These are phyloP conservation scores for Phanerodontia chrysosporium DNA, from an alignment of 768 basidiomycete species.

Conservation along the genomic window DNA sequence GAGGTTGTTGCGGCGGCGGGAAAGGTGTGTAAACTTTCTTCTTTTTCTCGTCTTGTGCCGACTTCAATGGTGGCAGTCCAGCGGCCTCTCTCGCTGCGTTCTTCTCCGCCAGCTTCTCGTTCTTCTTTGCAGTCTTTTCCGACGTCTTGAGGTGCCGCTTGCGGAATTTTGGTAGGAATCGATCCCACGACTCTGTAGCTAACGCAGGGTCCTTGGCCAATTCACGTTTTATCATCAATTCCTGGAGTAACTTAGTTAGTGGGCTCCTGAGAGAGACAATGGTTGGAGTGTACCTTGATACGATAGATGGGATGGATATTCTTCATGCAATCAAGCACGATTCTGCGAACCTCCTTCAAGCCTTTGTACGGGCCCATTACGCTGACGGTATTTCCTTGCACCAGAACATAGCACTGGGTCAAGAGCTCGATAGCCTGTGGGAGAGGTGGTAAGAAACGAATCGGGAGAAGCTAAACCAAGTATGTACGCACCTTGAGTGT, in stretches of 20 bases:
- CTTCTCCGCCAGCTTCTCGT: constrained; percentile 60
- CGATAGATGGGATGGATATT: constrained; percentile 99
- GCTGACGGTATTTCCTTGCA: constrained; percentile 97
- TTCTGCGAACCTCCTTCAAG: constrained; percentile 92
- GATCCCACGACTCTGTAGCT: constrained; percentile 91
- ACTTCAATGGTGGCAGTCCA: constrained; percentile 45
- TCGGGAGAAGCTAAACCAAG: not conserved
- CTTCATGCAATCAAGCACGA: constrained; percentile 98
- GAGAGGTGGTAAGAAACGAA: not conserved
- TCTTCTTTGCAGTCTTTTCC: constrained; percentile 90
- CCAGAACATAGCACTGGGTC: constrained; percentile 94
- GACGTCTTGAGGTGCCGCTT: constrained; percentile 90
- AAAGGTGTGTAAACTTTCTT: constrained; percentile 99
- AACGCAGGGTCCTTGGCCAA: constrained; percentile 97
- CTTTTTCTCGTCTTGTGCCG: constrained; percentile 42
- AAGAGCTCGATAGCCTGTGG: constrained; percentile 90
- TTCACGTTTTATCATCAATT: constrained; percentile 97
- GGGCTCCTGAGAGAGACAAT: not conserved
- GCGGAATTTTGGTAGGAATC: constrained; percentile 95
- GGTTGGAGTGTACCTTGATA: constrained; percentile 65
- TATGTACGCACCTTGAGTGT: constrained; percentile 82
- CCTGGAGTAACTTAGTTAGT: constrained; percentile 41
- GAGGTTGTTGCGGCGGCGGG: constrained; percentile 90
- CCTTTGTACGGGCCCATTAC: constrained; percentile 97
- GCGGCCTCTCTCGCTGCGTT: constrained; percentile 62